Percentiles rank a stretch among this genome's conserved stretches.
These are phyloP conservation scores for Aureobasidium sp. DNA, from an alignment of 2,329 filamentous ascomycete species.

Conservation along the genomic window DNA sequence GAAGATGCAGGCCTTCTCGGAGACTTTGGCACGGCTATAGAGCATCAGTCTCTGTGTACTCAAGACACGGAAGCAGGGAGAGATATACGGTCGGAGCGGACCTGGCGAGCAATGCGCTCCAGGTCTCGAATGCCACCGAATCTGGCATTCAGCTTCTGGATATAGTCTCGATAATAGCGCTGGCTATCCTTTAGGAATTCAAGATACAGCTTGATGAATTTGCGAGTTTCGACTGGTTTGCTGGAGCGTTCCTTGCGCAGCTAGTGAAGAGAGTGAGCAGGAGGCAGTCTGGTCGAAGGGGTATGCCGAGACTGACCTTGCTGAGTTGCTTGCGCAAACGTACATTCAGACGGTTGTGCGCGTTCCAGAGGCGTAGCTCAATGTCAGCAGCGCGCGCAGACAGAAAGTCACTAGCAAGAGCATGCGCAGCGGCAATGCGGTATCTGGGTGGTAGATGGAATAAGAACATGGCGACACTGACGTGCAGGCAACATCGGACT, in stretches of 20 bases:
- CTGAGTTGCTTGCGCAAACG: constrained; percentile 67
- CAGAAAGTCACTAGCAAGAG: constrained; percentile 65
- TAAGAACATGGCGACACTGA: not conserved
- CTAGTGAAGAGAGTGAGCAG: constrained; percentile 22
- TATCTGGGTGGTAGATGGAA: constrained; percentile 39
- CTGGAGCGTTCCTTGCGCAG: constrained; percentile 46
- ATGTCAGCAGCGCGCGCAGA: constrained; percentile 57
- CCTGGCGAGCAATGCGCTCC: constrained; percentile 45
- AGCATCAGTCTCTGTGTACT: not conserved
- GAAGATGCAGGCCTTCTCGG: not conserved
- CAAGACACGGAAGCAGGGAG: not conserved
- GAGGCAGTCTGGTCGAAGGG: constrained; percentile 22
- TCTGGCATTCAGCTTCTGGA: constrained; percentile 63
- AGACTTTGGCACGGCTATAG: not conserved
- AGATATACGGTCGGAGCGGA: constrained; percentile 20
- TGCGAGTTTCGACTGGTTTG: constrained; percentile 59
- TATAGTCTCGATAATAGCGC: constrained; percentile 79
- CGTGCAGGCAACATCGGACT: not conserved
- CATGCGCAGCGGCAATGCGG: constrained; percentile 63
- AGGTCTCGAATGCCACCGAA: constrained; percentile 53
- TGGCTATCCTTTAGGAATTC: constrained; percentile 83
- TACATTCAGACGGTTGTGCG: constrained; percentile 69
- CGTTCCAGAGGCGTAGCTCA: constrained; percentile 69
- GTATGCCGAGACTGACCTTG: constrained; percentile 31
- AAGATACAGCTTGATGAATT: constrained; percentile 73